A percentile compares a stretch with the other conserved stretches of the same genome.
Evolutionary conservation across 805 yeast species (phyloP).

Genomic region (Cyberlindnera americana): DNA sequence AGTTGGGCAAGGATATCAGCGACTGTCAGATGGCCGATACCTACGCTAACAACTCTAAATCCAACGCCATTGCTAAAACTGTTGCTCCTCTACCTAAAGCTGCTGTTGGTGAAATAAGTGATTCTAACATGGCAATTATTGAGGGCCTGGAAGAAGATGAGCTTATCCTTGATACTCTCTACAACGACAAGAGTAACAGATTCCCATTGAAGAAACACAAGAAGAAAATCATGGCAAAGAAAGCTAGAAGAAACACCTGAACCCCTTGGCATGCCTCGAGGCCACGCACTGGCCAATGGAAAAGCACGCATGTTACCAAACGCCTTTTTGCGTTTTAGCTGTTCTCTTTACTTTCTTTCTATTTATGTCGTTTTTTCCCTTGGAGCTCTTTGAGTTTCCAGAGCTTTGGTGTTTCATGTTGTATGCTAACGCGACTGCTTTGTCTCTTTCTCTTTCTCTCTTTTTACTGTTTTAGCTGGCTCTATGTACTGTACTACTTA

Average conservation of each 20-base stretch:
- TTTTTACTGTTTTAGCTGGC: too few species aligned
- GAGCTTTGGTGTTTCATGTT: too few species aligned
- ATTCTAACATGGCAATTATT: neutral
- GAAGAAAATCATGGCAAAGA: conserved; percentile 14
- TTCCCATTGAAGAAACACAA: conserved; percentile 20
- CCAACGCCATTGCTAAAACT: neutral
- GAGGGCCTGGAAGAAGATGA: conserved; percentile 14
- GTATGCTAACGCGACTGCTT: too few species aligned
- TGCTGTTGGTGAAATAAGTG: too few species aligned
- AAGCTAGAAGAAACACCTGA: conserved; percentile 8
- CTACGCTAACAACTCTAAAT: conserved; percentile 1
- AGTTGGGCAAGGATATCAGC: conserved; percentile 17
- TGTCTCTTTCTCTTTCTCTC: too few species aligned
- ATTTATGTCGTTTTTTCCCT: too few species aligned
- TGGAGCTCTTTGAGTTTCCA: too few species aligned
- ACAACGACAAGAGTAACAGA: conserved; percentile 22
- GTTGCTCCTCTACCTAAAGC: neutral
- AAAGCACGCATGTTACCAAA: too few species aligned
- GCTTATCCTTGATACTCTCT: conserved; percentile 12
- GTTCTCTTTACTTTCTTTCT: too few species aligned
- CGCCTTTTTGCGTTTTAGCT: too few species aligned
- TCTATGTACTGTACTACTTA: too few species aligned
- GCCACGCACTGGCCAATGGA: neutral
- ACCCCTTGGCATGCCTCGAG: neutral
- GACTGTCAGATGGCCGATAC: conserved; percentile 25